Percentiles rank a stretch among this genome's conserved stretches.
These are phyloP conservation scores for Steccherinum ochraceum DNA, from an alignment of 768 basidiomycete species.

Conservation along the genomic window DNA sequence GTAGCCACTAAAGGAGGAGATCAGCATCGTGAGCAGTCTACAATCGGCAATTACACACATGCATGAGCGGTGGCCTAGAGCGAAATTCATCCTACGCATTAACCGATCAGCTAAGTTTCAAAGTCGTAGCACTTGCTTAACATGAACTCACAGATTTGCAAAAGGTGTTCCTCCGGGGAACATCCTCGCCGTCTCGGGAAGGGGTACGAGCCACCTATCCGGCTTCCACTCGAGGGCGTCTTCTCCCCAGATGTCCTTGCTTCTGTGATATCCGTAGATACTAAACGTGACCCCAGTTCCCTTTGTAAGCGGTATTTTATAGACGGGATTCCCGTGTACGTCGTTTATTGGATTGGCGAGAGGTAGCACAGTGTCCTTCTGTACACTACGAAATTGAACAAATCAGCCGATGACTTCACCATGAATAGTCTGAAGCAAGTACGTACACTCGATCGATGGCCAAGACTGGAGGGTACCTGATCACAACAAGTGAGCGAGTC, in stretches of 20 bases:
- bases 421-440: too few species aligned
- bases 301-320: not conserved
- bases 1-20: conserved; percentile 35
- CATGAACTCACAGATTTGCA: conserved; percentile 2
- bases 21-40: too few species aligned
- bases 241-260: conserved; percentile 50
- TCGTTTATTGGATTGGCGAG: not conserved
- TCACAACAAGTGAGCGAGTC: too few species aligned
- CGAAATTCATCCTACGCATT: conserved; percentile 30
- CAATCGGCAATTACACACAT: conserved; percentile 19
- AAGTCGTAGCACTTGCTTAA: not conserved
- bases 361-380: not conserved
- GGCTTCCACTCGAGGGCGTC: conserved; percentile 53
- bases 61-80: conserved; percentile 27
- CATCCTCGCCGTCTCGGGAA: conserved; percentile 1
- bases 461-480: not conserved
- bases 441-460: not conserved
- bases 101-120: not conserved
- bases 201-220: conserved; percentile 46
- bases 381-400: not conserved
- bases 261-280: conserved; percentile 34
- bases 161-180: not conserved
- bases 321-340: not conserved
- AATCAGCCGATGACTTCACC: not conserved
- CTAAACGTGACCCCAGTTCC: not conserved